Evolutionary conservation across 140 eudicot species (phyloP), one percentile per base, ranked within the genome.

Genomic region (Cichorium intybus): DNA sequence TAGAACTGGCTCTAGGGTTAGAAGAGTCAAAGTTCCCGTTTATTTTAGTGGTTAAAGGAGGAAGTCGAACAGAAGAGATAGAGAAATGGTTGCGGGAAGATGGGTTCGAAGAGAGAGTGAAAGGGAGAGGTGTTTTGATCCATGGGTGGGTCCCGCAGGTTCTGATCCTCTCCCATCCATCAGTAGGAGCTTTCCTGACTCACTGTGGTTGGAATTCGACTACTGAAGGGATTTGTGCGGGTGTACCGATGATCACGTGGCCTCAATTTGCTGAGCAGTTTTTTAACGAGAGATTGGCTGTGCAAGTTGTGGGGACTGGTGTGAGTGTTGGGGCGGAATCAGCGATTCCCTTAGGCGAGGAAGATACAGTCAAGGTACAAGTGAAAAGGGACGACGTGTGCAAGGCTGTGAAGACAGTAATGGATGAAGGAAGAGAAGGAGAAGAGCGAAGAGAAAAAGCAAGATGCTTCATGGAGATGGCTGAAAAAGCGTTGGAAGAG

Each of bases 191-290:
- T 11, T 83, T 79, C 55, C 39, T 83, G 11, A 83, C 89, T 10
- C 89, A 83, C 34, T 83, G 82, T 68, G 82, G 88, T 1, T 79
- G 84, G 87, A 82, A 82, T 23, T 82, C 87, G 54, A 74, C 74
- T 1, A 56, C 78, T 0, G 84, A 78, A 69, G 73, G 75, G 0
- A 60, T 76, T 3, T 68, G 71, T 21, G 66, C 79, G 0, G 83
- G 83, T 11, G 78, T 79, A 12, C 85, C 89, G 18, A 63, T 83
- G 89, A 69, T 83, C 55, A 83, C 88, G 8, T 79, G 82, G 82
- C 85, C 85, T 5, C 75, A 79, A 49, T 83, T 83, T 41, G 78
- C 80, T 0, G 88, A 83, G 51, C 80, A 83, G 24, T 75, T 79
- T 58, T 51, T 66, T 23, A 79, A 79, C 4, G 88, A 83, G 74